A percentile compares a stretch with the other conserved stretches of the same genome.
Evolutionary conservation across 306 rosid species (phyloP).

Genomic region (apple (Malus domestica)): DNA sequence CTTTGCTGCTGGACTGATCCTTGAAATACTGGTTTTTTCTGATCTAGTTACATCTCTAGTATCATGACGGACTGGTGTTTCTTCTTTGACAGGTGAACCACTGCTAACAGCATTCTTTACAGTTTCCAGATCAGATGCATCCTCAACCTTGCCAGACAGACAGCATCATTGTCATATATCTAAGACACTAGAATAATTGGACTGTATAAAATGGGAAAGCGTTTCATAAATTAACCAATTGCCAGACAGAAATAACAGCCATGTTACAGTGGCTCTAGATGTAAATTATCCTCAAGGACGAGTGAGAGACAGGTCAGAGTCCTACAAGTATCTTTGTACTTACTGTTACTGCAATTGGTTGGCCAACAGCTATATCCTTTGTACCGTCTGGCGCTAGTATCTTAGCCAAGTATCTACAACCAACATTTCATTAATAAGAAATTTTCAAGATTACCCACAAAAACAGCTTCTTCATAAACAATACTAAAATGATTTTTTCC

Average conservation of each 20-base stretch:
- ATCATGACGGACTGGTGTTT: conserved; percentile 34
- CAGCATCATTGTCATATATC: conserved; percentile 22
- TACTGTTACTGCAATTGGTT: conserved; percentile 93
- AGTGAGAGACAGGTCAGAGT: conserved; percentile 12
- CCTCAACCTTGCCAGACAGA: conserved; percentile 67
- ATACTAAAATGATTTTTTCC: not conserved
- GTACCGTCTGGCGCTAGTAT: conserved; percentile 84
- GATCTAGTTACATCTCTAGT: conserved; percentile 34
- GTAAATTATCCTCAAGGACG: conserved; percentile 1
- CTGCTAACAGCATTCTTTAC: conserved; percentile 49
- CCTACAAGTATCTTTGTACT: conserved; percentile 33
- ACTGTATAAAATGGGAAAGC: not conserved
- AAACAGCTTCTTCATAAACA: not conserved
- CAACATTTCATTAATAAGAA: conserved; percentile 7
- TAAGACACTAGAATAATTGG: conserved; percentile 17
- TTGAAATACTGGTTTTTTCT: conserved; percentile 34
- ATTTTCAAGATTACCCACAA: conserved; percentile 3
- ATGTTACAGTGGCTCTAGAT: not conserved
- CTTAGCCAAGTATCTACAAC: conserved; percentile 76
- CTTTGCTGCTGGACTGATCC: conserved; percentile 95
- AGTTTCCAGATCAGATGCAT: conserved; percentile 62
- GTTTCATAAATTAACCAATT: not conserved
- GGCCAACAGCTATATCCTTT: conserved; percentile 88
- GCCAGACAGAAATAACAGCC: not conserved
- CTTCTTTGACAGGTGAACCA: conserved; percentile 45